Percentiles rank a stretch among this genome's conserved stretches.
These are phyloP conservation scores for Paraconiothyrium brasiliense DNA, from an alignment of 2,329 filamentous ascomycete genomes.

Conservation along the genomic window DNA sequence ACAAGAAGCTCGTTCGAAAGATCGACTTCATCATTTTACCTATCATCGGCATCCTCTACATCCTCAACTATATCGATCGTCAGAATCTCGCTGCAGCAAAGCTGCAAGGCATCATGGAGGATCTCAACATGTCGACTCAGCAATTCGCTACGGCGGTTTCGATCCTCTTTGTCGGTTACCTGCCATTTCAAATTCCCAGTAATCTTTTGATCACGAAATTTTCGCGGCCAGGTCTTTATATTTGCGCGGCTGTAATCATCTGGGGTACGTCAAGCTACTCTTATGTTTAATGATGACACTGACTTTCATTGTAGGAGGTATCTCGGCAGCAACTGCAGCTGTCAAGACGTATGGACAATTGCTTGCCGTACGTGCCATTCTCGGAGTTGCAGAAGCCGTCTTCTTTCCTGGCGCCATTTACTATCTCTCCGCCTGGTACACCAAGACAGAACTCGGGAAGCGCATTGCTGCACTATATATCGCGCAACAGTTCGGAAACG, in stretches of 20 bases:
- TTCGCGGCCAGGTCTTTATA: constrained; percentile 29
- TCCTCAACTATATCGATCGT: constrained; percentile 34
- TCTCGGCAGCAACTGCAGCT: constrained; percentile 29
- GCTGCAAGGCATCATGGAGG: constrained; percentile 32
- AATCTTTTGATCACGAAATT: constrained; percentile 33
- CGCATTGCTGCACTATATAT: constrained; percentile 46
- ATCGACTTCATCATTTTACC: constrained; percentile 29
- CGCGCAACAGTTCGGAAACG: constrained; percentile 48
- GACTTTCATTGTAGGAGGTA: constrained; percentile 5
- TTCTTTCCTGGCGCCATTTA: constrained; percentile 70
- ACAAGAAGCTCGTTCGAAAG: constrained; percentile 30
- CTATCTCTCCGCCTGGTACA: constrained; percentile 71
- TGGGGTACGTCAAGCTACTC: constrained; percentile 20
- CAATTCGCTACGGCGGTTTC: constrained; percentile 49
- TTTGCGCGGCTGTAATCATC: constrained; percentile 28
- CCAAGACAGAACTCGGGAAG: constrained; percentile 56
- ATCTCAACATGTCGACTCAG: constrained; percentile 31
- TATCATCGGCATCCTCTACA: constrained; percentile 32
- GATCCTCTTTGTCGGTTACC: constrained; percentile 63
- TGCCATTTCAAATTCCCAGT: constrained; percentile 32
- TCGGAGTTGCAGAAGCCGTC: constrained; percentile 36
- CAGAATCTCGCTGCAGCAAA: constrained; percentile 32
- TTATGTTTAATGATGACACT: neutral
- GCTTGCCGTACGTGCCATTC: constrained; percentile 32
- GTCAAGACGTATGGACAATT: constrained; percentile 29